phyloP scores from a whole-genome alignment of 1,284 basidiomycete species.

The Agroathelia rolfsii region DNA sequence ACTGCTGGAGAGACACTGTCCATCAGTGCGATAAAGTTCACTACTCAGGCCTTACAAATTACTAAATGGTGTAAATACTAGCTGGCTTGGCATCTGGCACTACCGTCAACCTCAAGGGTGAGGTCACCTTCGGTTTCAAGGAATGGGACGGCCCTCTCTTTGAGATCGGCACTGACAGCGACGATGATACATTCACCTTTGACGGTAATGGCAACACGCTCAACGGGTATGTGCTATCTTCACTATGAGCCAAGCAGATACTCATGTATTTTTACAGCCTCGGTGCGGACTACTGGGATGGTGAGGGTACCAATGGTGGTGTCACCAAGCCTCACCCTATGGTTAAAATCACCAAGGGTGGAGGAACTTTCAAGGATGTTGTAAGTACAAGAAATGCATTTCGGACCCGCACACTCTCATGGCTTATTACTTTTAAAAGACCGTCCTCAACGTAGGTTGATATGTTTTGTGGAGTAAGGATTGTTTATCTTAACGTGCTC shows the following conservation, averaged over 20 bases:
- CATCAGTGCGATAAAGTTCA: not conserved
- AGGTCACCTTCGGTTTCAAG: constrained; percentile 2
- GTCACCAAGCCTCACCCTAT: no score
- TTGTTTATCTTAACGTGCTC: not conserved
- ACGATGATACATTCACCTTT: constrained; percentile 1
- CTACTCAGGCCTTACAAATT: not conserved
- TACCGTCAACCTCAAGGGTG: constrained; percentile 2
- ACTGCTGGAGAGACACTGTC: not conserved
- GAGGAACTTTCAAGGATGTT: constrained; percentile 5
- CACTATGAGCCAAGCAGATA: no score
- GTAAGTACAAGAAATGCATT: not conserved
- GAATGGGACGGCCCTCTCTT: constrained; percentile 3
- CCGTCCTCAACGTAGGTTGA: constrained; percentile 7
- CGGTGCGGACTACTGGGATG: no score
- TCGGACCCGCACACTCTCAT: no score
- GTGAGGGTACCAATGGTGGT: no score
- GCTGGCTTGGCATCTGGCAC: constrained; percentile 2
- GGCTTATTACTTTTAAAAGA: not conserved
- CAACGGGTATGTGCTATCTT: no score
- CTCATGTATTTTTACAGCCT: no score
- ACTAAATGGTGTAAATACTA: not conserved
- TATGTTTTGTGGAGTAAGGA: not conserved
- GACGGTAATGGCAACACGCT: constrained; percentile 2
- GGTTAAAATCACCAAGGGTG: constrained; percentile 13
- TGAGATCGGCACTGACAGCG: not conserved